These are phyloP conservation scores for Botryotinia convoluta DNA, from an alignment of 2,329 filamentous ascomycete species.

Conservation along the genomic window DNA sequence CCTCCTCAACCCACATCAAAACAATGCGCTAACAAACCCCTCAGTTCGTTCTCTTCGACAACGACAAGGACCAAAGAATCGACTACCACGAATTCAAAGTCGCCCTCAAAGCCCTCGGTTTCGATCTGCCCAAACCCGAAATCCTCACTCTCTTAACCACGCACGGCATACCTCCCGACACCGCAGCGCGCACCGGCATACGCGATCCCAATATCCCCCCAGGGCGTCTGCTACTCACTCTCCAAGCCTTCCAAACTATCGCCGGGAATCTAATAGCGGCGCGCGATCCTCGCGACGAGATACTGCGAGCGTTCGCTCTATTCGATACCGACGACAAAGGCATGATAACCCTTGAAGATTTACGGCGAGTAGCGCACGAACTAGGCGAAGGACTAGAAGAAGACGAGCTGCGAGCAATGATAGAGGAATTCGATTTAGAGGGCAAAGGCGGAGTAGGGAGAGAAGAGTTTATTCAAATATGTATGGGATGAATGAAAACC, in stretches of 20 bases:
- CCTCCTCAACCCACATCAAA: slow-evolving; percentile 10
- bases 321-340: slow-evolving; percentile 95
- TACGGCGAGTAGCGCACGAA: slow-evolving; percentile 83
- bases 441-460: slow-evolving; percentile 77
- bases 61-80: slow-evolving; percentile 89
- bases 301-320: slow-evolving; percentile 83
- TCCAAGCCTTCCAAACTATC: slow-evolving; percentile 69
- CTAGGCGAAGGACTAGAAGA: slow-evolving; percentile 91
- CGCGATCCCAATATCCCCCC: slow-evolving; percentile 52
- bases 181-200: slow-evolving; percentile 49
- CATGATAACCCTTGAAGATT: slow-evolving; percentile 82
- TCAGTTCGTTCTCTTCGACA: slow-evolving; percentile 91
- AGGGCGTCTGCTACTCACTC: slow-evolving; percentile 61
- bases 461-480: slow-evolving; percentile 58
- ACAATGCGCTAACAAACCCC: slow-evolving; percentile 6
- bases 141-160: slow-evolving; percentile 77
- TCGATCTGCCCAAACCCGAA: slow-evolving; percentile 83
- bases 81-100: slow-evolving; percentile 99
- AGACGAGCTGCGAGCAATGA: slow-evolving; percentile 91
- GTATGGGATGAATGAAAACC: slow-evolving; percentile 35
- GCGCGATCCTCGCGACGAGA: slow-evolving; percentile 87
- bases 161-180: slow-evolving; percentile 62
- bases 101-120: slow-evolving; percentile 90
- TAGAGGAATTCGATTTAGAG: slow-evolving; percentile 95
- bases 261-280: slow-evolving; percentile 77